Base-by-base conservation (phyloP, 371 early-diverging fungal species). In the Syncephalastrum monosporum region DNA sequence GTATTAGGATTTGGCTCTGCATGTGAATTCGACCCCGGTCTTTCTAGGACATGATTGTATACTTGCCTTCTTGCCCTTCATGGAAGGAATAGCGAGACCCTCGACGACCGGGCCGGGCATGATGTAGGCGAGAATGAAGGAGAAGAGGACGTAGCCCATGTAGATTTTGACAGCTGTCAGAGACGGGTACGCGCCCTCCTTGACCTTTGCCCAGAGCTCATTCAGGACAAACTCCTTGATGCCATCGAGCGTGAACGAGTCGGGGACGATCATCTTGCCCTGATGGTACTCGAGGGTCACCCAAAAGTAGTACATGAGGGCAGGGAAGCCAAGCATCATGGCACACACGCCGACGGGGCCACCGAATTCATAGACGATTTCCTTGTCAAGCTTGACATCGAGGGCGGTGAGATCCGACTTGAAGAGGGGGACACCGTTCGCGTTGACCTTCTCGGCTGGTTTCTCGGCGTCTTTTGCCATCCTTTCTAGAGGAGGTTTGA, bases 291-390 rank as follows among this genome's bases (percentile, higher is more conserved):
- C 84, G 45, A 90, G 75, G 55, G 84, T 87, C 41, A 83, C 76
- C 79, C 84, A 87, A 55, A 87, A 82, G 65, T 90, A 90, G 61
- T 81, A 86, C 90, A 90, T 88, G 25, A 88, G 70, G 48, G 72
- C 60, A 42, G 90, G 88, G 64, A 90, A 88, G 12, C 84, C 83
- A 17, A 85, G 23, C 79, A 90, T 88, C 87, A 90, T 87, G 17
- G 81, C 83, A 8, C 75, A 63, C 5, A 81, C 84, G 27, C 90
- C 89, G 41, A 75, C 42, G 14, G 89, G 86, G 13, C 90, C 90
- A 65, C 89, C 89, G 64, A 90, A 90, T 65, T 90, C 88, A 56
- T 82, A 79, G 38, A 85, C 78, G 48, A 88, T 72, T 64, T 82
- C 81, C 52, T 74, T 78, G 65, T 88, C 88, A 6, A 85, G 57